phyloP scores from a whole-genome alignment of 257 asterid species.

The Solanum stenotomum region DNA sequence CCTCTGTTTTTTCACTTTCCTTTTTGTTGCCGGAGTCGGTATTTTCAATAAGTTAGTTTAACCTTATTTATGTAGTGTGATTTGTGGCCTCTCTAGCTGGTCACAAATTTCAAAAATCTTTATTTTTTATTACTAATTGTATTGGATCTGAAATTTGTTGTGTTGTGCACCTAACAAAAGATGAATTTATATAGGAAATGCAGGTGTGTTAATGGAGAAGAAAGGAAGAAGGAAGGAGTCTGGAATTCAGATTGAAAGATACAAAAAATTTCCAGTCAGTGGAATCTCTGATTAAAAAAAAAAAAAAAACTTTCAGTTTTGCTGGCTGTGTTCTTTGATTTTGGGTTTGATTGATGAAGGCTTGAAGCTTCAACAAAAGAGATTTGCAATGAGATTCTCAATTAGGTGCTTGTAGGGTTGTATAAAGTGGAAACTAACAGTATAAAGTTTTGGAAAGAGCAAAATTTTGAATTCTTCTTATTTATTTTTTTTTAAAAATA shows the following conservation, averaged over 20 bases:
- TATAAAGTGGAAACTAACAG: slow-evolving; percentile 48
- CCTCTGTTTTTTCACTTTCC: neutral
- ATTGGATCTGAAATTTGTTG: neutral
- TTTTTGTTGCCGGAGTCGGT: neutral
- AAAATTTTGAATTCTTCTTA: neutral
- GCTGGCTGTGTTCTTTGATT: slow-evolving; percentile 8
- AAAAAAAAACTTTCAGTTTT: neutral
- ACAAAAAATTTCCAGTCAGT: neutral
- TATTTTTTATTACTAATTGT: neutral
- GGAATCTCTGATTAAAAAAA: neutral
- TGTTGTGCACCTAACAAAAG: neutral
- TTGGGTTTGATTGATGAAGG: slow-evolving; percentile 5
- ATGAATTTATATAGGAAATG: slow-evolving; percentile 5
- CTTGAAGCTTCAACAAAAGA: neutral
- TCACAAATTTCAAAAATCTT: neutral
- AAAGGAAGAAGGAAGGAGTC: slow-evolving; percentile 6
- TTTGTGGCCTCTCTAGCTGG: neutral
- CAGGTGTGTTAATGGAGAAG: slow-evolving; percentile 29
- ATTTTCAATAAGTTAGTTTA: neutral
- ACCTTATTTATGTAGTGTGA: neutral
- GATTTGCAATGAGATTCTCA: slow-evolving; percentile 15
- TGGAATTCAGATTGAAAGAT: slow-evolving; percentile 32
- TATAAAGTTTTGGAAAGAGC: slow-evolving; percentile 25
- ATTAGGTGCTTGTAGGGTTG: slow-evolving; percentile 31
- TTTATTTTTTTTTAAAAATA: neutral